Conservation (phyloP, 1,139 yeast genomes). For the Candida smagusa region DNA sequence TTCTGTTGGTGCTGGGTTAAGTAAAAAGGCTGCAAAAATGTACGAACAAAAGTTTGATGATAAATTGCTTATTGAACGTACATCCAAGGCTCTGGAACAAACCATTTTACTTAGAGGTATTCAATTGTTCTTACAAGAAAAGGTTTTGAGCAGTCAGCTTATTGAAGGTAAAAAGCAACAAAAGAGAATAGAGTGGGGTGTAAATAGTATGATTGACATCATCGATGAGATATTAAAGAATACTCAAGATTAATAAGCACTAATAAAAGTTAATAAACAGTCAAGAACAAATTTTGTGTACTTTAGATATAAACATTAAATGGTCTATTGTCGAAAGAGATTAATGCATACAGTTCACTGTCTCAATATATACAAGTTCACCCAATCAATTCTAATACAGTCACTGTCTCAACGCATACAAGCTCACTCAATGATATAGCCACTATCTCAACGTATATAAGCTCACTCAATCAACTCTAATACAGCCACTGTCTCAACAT, state of each 20-base stretch:
- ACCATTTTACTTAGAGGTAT: constrained; percentile 65
- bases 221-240: constrained; percentile 45
- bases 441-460: constrained; percentile 10
- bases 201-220: constrained; percentile 50
- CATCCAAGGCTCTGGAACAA: constrained; percentile 64
- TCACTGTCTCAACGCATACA: constrained; percentile 35
- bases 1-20: constrained; percentile 45
- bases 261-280: neutral
- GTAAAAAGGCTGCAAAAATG: constrained; percentile 29
- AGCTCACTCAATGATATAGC: constrained; percentile 23
- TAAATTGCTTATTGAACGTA: constrained; percentile 48
- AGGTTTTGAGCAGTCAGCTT: constrained; percentile 48
- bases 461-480: constrained; percentile 17
- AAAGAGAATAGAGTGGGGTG: constrained; percentile 71
- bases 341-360: neutral
- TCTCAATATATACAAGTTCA: neutral
- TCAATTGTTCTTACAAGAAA: constrained; percentile 61
- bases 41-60: constrained; percentile 49
- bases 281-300: neutral
- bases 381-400: constrained; percentile 25
- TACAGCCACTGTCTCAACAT: constrained; percentile 43
- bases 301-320: neutral
- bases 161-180: constrained; percentile 58
- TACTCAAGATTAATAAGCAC: constrained; percentile 6
- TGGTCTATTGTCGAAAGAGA: neutral